Evolutionary conservation across 441 rosid genomes (phyloP), one percentile per base, ranked within the genome.

Genomic region (Croton laevigatus): DNA sequence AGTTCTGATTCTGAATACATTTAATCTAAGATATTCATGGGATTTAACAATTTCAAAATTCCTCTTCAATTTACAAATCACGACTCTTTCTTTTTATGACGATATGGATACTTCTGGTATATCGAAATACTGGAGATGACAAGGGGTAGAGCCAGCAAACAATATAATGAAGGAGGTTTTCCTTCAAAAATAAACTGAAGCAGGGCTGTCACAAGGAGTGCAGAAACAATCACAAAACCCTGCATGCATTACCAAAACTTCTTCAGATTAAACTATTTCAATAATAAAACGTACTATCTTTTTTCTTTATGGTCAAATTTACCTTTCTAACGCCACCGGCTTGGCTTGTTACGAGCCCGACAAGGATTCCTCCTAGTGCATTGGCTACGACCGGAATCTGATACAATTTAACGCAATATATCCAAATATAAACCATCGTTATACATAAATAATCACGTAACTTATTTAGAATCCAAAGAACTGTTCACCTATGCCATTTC

Each of bases 251-350:
- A 32, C 17, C 14, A 70, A 70, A 34, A 9, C 13, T 59, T 66
- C 11, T 23, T 44, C 34, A 27, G 2, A 0, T 34, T 20, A 23
- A 5, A 11, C 23, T 59, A 17, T 59, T 32, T 40, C 12, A 17
- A 6, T 40, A 37, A 20, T 9, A 17, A 22, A 5, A 16, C 14
- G 17, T 8, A 40, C 32, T 27, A 27, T 27, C 32, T 10, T 38
- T 48, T 23, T 17, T 46, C 38, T 68, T 12, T 10, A 48, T 9
- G 61, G 40, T 34, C 22, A 62, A 11, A 62, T 60, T 72, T 84
- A 87, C 99, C 99, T 95, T 95, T 81, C 94, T 87, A 71, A 95
- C 96, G 48, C 99, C 99, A 76, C 99, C 98, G 12, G 98, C 99
- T 66, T 83, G 77, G 86, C 94, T 92, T 72, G 98, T 95, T 57